Base-by-base conservation (phyloP, 2,329 filamentous ascomycete species). In the Hypoxylon sp. region DNA sequence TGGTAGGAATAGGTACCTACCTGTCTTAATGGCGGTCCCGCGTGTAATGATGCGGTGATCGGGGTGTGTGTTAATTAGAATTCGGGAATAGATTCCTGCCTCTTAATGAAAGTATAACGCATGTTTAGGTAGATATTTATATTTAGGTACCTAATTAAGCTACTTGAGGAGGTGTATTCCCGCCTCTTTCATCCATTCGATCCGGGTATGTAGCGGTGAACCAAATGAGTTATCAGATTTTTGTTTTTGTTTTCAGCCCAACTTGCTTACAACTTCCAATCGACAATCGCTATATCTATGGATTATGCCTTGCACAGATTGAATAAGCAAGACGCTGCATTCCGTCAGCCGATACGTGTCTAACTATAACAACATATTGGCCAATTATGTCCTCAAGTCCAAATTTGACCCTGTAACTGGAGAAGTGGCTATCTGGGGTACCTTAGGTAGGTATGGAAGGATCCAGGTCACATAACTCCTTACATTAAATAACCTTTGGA, bases 361-460 rank as follows among this genome's bases (percentile, higher is more conserved):
- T 52, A 33, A 45, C 30, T 50, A 36, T 52, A 51, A 40, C 44
- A 28, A 49, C 26, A 38, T 5, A 16, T n/a, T 4, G 38, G 18
- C 61, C 54, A 64, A 64, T 58, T 30, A 44, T n/a, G 33, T 20
- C 9, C 38, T 30, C 24, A 56, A 57, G 5, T 48, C 3, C 22
- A 18, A 20, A 32, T 22, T 12, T 26, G 32, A 28, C 33, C 30
- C 32, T 9, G 30, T 7, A 32, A 44, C 32, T 42, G 40, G 42
- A 33, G 26, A 49, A 24, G 12, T 33, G 7, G 16, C 18, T 28
- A 28, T 14, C 40, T 33, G 20, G 48, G 30, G 14, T 56, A 26
- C 30, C 18, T 36, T 32, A 46, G 1, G 28, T 45, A 16, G 18
- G 45, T 20, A 11, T 5, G 46, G n/a, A 36, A 28, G 18, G n/a